Evolutionary conservation across 805 yeast species (phyloP), one percentile per base, ranked within the genome.

Genomic region (Tetrapisispora iriomotensis): DNA sequence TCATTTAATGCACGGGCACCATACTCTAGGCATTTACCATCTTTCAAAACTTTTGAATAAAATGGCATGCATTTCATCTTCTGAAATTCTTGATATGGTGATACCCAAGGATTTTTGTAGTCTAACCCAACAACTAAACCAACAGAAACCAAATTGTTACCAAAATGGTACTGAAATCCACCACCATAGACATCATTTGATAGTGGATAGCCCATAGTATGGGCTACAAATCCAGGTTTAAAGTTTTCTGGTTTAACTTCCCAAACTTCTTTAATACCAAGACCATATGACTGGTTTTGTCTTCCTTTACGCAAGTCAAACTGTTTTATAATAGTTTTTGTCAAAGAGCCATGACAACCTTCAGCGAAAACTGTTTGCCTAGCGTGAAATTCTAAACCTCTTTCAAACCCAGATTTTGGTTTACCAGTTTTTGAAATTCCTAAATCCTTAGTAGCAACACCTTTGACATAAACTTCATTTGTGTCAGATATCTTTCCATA

Each of bases 231-330:
- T 1, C 98, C 98, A 47, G 72, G 71, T 41, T 76, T 71, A 66
- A 84, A 90, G 45, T 83, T 82, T 36, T 77, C 83, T 8, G 90
- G 86, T 19, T 73, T 70, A 12, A 92, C 94, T 59, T 90, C 87
- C 99, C 99, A 92, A 6, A 92, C 90, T 63, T 92, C 99, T 60
- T 92, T 92, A 42, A 92, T 72, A 28, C 99, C 99, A 19, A 92
- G 61, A 10, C 98, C 99, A 62, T 92, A 92, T 0, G 97, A 87
- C 65, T 92, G 98, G 15, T 79, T 79, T 17, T 42, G 40, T 37
- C 74, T 70, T 38, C 74, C 72, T 36, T 71, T 68, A 42, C 96
- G 74, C 44, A 92, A 65, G 31, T 78, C 68, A 61, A 64, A 90
- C 50, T 79, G 75, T 39, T 71, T 65, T 38, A 90, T 80, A 0